These are phyloP conservation scores for Physcia stellaris DNA, from an alignment of 495 filamentous ascomycete species.

Conservation along the genomic window DNA sequence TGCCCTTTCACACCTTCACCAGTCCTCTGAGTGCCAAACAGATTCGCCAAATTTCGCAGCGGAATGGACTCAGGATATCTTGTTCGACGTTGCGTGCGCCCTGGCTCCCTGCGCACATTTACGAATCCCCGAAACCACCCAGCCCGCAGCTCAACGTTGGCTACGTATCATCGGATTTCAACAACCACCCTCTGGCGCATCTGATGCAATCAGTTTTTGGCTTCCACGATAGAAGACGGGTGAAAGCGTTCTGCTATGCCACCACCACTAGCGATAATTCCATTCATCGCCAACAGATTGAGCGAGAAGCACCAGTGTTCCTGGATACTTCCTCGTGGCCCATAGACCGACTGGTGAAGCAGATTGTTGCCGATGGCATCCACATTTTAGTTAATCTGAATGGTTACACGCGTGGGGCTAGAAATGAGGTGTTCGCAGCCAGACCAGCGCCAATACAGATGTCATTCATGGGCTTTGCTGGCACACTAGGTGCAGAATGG, in stretches of 20 bases:
- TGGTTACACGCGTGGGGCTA: constrained; percentile 91
- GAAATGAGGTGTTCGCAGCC: constrained; percentile 94
- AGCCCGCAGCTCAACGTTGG: constrained; percentile 75
- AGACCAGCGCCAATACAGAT: constrained; percentile 93
- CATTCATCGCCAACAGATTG: constrained; percentile 84
- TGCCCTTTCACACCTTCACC: constrained; percentile 99
- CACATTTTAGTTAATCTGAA: constrained; percentile 97
- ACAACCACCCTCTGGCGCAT: constrained; percentile 94
- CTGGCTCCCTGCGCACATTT: constrained; percentile 76
- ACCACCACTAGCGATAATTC: constrained; percentile 89
- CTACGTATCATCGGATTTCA: constrained; percentile 97
- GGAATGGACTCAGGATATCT: constrained; percentile 88
- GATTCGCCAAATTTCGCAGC: constrained; percentile 87
- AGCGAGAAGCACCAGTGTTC: constrained; percentile 86
- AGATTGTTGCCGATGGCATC: constrained; percentile 85
- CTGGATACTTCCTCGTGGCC: constrained; percentile 79
- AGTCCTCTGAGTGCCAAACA: constrained; percentile 87
- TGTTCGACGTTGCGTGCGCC: constrained; percentile 71
- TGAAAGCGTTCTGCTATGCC: constrained; percentile 90
- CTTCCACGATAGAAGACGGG: constrained; percentile 58
- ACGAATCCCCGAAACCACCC: constrained; percentile 70
- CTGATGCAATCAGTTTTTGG: constrained; percentile 99
- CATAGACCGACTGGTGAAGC: constrained; percentile 69
- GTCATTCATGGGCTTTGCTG: constrained; percentile 99
- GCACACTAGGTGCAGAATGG: constrained; percentile 94